These are phyloP conservation scores for Penicillium sp. DNA, from an alignment of 2,329 filamentous ascomycete genomes.

Conservation along the genomic window DNA sequence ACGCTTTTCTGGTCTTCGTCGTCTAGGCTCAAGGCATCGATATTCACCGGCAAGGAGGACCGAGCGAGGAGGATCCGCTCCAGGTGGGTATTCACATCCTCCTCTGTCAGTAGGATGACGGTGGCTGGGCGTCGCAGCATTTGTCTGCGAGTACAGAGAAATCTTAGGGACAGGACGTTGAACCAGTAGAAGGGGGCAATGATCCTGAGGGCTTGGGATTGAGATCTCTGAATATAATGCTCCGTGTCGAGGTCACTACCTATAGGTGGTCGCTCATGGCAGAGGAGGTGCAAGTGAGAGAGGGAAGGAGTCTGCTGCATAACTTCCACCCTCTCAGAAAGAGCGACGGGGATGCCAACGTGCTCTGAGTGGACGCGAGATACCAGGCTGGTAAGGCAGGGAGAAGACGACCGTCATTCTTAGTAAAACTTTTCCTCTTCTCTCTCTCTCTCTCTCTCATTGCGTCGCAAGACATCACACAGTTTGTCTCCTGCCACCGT, in stretches of 20 bases:
- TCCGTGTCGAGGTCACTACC: slow-evolving; percentile 18
- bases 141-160: slow-evolving; percentile 3
- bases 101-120: slow-evolving; percentile 26
- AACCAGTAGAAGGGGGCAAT: neutral
- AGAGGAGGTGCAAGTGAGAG: too few species aligned
- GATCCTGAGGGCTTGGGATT: neutral
- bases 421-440: neutral
- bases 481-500: neutral
- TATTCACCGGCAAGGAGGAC: slow-evolving; percentile 8
- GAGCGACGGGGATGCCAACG: slow-evolving; percentile 18
- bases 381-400: too few species aligned
- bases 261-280: too few species aligned
- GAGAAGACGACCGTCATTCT: too few species aligned
- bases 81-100: slow-evolving; percentile 30
- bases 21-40: slow-evolving; percentile 14
- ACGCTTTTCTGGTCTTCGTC: slow-evolving; percentile 9
- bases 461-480: too few species aligned
- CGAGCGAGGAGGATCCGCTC: slow-evolving; percentile 18
- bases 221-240: neutral
- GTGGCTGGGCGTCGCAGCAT: slow-evolving; percentile 35
- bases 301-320: too few species aligned
- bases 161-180: neutral
- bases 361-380: neutral
- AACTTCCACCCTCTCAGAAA: slow-evolving; percentile 8
- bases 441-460: too few species aligned